phyloP scores from a whole-genome alignment of 352 stramenopile species.

The Phytophthora kernoviae region DNA sequence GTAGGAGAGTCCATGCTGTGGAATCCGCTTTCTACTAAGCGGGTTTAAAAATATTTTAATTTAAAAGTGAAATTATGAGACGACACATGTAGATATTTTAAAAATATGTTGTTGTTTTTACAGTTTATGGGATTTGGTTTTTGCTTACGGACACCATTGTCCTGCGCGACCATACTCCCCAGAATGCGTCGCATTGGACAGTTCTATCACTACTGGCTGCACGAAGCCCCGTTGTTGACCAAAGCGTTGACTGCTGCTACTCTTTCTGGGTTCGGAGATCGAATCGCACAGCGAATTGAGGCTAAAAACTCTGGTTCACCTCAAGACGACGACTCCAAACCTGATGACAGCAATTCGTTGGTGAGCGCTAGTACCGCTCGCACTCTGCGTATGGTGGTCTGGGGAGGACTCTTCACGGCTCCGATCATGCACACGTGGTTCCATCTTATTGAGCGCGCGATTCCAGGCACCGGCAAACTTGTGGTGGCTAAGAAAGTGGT shows the following conservation, averaged over 20 bases:
- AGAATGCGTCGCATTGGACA: constrained; percentile 5
- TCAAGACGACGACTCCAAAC: background rate
- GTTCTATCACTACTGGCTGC: constrained; percentile 34
- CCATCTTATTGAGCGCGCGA: background rate
- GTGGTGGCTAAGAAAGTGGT: background rate
- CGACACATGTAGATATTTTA: no score
- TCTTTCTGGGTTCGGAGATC: constrained; percentile 43
- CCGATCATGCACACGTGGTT: background rate
- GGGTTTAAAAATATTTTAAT: no score
- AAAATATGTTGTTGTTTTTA: no score
- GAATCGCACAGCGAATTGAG: constrained; percentile 33
- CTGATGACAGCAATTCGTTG: background rate
- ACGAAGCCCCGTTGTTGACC: constrained; percentile 40
- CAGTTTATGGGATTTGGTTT: no score
- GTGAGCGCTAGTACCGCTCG: background rate
- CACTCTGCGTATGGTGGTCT: background rate
- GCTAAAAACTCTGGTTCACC: background rate
- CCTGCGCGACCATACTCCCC: background rate
- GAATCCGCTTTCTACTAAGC: no score
- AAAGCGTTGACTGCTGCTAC: constrained; percentile 43
- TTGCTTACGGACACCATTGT: no score
- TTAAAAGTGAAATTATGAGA: no score
- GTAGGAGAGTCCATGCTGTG: no score
- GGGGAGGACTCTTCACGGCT: background rate
- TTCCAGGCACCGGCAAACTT: background rate